Evolutionary conservation across 495 filamentous ascomycete genomes (phyloP).

Genomic region (Aspergillus nanangensis): DNA sequence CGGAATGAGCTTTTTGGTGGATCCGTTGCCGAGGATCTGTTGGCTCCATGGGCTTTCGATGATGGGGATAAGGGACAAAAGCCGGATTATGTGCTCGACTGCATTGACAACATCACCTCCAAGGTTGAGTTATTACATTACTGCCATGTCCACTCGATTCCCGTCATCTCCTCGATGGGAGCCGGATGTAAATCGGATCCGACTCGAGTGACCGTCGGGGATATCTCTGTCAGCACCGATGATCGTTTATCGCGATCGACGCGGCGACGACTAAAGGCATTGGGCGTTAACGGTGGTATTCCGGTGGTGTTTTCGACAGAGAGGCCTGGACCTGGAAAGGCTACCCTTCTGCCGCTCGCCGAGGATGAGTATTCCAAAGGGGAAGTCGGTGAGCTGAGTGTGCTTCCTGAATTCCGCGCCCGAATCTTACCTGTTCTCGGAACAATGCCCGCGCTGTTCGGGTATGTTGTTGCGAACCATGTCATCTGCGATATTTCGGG

Average conservation of each 20-base stretch:
- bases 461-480: slow-evolving; percentile 84
- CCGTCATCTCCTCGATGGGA: slow-evolving; percentile 92
- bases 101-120: slow-evolving; percentile 96
- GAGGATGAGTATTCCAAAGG: slow-evolving; percentile 89
- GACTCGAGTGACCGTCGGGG: slow-evolving; percentile 83
- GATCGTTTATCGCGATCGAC: slow-evolving; percentile 86
- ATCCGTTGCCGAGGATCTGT: slow-evolving; percentile 54
- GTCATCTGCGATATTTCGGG: slow-evolving; percentile 80
- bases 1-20: slow-evolving; percentile 79
- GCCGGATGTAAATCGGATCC: slow-evolving; percentile 97
- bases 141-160: slow-evolving; percentile 69
- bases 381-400: slow-evolving; percentile 78
- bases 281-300: slow-evolving; percentile 80
- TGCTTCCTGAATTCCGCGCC: slow-evolving; percentile 87
- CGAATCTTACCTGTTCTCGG: slow-evolving; percentile 92
- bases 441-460: slow-evolving; percentile 96
- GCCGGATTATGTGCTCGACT: slow-evolving; percentile 89
- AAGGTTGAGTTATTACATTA: slow-evolving; percentile 91
- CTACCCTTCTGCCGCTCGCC: slow-evolving; percentile 76
- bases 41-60: slow-evolving; percentile 53
- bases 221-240: slow-evolving; percentile 85
- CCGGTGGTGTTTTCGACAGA: slow-evolving; percentile 92
- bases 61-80: slow-evolving; percentile 51
- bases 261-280: slow-evolving; percentile 68
- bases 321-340: slow-evolving; percentile 87